phyloP scores from a whole-genome alignment of 768 basidiomycete species.

The Xerocomellus chrysenteron region DNA sequence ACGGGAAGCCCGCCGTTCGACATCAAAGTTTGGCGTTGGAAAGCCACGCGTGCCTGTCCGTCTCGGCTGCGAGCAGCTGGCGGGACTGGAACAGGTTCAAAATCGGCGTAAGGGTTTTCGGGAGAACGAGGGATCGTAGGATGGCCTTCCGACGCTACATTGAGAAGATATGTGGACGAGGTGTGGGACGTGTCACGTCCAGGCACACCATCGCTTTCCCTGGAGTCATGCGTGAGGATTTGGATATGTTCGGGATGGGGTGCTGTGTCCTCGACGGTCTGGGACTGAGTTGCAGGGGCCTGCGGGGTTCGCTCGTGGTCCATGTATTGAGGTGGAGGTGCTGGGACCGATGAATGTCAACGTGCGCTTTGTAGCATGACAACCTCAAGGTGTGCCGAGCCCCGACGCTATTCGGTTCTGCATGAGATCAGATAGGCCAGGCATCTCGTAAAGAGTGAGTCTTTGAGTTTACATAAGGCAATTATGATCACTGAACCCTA shows the following conservation, averaged over 20 bases:
- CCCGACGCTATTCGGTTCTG: not conserved
- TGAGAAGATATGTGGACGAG: slow-evolving; percentile 8
- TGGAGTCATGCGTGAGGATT: not conserved
- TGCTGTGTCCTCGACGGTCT: not conserved
- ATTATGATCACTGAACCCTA: too few relatives aligned
- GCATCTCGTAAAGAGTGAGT: too few relatives aligned
- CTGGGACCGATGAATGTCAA: not conserved
- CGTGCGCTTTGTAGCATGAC: not conserved
- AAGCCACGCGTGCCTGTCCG: slow-evolving; percentile 8
- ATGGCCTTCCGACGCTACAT: slow-evolving; percentile 5
- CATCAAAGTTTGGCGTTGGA: slow-evolving; percentile 3
- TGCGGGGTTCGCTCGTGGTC: slow-evolving; percentile 6
- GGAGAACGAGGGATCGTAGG: not conserved
- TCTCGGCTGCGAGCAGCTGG: slow-evolving; percentile 17
- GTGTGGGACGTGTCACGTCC: not conserved
- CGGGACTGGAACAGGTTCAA: slow-evolving; percentile 4
- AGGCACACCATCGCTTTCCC: not conserved
- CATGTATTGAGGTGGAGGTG: slow-evolving; percentile 11
- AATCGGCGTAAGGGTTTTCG: slow-evolving; percentile 6
- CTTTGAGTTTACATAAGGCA: too few relatives aligned
- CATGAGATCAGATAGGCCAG: too few relatives aligned
- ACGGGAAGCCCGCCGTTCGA: not conserved
- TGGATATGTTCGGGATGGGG: slow-evolving; percentile 5
- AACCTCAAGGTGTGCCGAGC: not conserved
- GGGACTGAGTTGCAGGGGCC: not conserved